Percentiles rank a stretch among this genome's conserved stretches.
Evolutionary conservation across 768 basidiomycete species (phyloP).

Genomic region (Lactarius psammicola): DNA sequence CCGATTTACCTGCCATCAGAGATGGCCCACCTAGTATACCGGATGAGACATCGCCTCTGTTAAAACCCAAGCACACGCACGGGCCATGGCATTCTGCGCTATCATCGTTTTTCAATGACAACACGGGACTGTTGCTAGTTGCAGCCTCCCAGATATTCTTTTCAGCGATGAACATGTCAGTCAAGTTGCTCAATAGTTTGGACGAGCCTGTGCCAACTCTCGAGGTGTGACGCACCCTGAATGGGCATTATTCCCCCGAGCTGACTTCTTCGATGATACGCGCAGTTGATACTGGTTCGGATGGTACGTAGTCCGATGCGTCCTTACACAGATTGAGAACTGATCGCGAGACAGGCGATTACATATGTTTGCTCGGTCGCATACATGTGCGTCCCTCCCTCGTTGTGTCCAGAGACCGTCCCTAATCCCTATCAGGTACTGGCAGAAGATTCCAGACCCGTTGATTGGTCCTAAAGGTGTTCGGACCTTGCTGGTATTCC

Average conservation of each 20-base stretch:
- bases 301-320: slow-evolving; percentile 45
- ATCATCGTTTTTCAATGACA: background rate
- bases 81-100: background rate
- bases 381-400: slow-evolving; percentile 43
- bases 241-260: background rate
- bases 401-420: background rate
- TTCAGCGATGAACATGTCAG: background rate
- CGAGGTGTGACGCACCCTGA: background rate
- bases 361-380: slow-evolving; percentile 50
- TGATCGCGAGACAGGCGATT: slow-evolving; percentile 40
- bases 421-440: slow-evolving; percentile 33
- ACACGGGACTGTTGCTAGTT: background rate
- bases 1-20: background rate
- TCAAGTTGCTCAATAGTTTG: background rate
- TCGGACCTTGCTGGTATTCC: slow-evolving; percentile 50
- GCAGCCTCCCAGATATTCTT: background rate
- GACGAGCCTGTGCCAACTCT: background rate
- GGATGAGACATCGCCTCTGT: background rate
- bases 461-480: slow-evolving; percentile 70
- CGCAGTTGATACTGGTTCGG: slow-evolving; percentile 52
- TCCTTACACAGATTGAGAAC: too few species aligned
- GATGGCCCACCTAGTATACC: too few species aligned
- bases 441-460: slow-evolving; percentile 51
- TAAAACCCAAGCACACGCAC: background rate
- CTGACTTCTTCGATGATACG: background rate